phyloP scores from a whole-genome alignment of 2,329 filamentous ascomycete species.

The Plectosphaerella plurivora region DNA sequence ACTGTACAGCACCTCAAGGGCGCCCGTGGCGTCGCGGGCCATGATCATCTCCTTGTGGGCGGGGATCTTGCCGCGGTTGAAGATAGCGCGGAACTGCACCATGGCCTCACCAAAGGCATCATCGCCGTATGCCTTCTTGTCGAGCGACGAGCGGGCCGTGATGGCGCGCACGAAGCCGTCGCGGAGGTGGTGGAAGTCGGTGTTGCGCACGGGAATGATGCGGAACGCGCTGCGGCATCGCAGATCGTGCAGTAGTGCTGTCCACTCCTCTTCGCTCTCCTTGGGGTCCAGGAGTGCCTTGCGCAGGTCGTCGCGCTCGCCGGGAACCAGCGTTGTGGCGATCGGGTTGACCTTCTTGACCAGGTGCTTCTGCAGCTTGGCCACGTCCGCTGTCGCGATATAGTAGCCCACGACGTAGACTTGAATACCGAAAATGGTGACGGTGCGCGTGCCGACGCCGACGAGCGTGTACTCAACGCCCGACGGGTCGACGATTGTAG shows the following conservation, averaged over 20 bases:
- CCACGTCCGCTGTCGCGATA: slow-evolving; percentile 77
- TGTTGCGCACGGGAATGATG: slow-evolving; percentile 86
- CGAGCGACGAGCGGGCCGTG: slow-evolving; percentile 62
- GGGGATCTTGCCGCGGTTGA: slow-evolving; percentile 74
- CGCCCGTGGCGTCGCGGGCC: slow-evolving; percentile 60
- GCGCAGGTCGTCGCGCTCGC: slow-evolving; percentile 73
- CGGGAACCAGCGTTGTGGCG: slow-evolving; percentile 78
- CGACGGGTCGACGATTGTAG: slow-evolving; percentile 31
- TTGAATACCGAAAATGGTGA: slow-evolving; percentile 84
- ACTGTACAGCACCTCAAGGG: slow-evolving; percentile 64
- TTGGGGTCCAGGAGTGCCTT: slow-evolving; percentile 64
- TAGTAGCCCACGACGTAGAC: slow-evolving; percentile 96
- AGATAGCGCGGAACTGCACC: slow-evolving; percentile 74
- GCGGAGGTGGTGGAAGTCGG: slow-evolving; percentile 86
- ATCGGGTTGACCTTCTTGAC: slow-evolving; percentile 70
- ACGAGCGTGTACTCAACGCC: slow-evolving; percentile 78
- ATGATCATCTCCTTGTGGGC: slow-evolving; percentile 78
- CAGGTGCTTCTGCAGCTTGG: slow-evolving; percentile 71
- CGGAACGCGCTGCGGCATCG: slow-evolving; percentile 74
- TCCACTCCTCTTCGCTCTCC: slow-evolving; percentile 70
- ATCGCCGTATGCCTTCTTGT: slow-evolving; percentile 54
- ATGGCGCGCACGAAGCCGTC: slow-evolving; percentile 89
- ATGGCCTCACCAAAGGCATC: slow-evolving; percentile 74
- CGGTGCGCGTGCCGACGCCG: slow-evolving; percentile 81
- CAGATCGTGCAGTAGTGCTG: slow-evolving; percentile 59